Conservation (phyloP, 2,329 filamentous ascomycete genomes). For the Diaporthe sp. region DNA sequence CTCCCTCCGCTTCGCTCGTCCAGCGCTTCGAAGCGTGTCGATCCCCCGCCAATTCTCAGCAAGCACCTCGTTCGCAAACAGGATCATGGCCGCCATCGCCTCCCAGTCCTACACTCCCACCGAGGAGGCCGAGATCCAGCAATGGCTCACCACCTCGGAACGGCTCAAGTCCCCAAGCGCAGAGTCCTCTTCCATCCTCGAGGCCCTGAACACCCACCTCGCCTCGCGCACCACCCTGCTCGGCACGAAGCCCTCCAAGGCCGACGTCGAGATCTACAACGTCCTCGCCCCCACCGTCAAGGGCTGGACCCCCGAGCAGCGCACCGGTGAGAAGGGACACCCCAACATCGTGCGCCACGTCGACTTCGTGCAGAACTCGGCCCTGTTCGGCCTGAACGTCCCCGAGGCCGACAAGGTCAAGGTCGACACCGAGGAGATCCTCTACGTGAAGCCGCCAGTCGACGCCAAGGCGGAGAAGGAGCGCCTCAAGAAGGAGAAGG, state of each 20-base stretch:
- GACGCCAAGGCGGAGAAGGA: conserved; percentile 97
- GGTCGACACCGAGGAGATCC: conserved; percentile 83
- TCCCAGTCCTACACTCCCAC: conserved; percentile 79
- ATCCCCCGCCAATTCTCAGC: conserved; percentile 50
- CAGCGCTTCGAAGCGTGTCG: conserved; percentile 53
- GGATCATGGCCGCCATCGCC: conserved; percentile 77
- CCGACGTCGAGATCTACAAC: conserved; percentile 87
- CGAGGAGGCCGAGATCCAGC: conserved; percentile 88
- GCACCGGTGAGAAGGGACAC: conserved; percentile 88
- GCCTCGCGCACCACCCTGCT: conserved; percentile 90
- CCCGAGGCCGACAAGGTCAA: conserved; percentile 80
- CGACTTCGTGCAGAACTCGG: conserved; percentile 94
- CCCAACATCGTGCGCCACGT: conserved; percentile 92
- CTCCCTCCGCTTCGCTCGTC: conserved; percentile 55
- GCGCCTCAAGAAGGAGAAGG: conserved; percentile 96
- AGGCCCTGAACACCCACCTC: conserved; percentile 87
- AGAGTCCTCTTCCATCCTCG: conserved; percentile 74
- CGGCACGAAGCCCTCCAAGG: conserved; percentile 89
- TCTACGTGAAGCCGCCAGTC: conserved; percentile 89
- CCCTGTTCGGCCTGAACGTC: conserved; percentile 79
- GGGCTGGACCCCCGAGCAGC: conserved; percentile 86
- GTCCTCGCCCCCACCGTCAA: conserved; percentile 82
- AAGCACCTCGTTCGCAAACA: conserved; percentile 56
- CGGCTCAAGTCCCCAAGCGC: conserved; percentile 69
- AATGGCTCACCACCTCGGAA: conserved; percentile 86